Base-by-base conservation (phyloP, 345 rosid species). In the Lepidium didymum region DNA sequence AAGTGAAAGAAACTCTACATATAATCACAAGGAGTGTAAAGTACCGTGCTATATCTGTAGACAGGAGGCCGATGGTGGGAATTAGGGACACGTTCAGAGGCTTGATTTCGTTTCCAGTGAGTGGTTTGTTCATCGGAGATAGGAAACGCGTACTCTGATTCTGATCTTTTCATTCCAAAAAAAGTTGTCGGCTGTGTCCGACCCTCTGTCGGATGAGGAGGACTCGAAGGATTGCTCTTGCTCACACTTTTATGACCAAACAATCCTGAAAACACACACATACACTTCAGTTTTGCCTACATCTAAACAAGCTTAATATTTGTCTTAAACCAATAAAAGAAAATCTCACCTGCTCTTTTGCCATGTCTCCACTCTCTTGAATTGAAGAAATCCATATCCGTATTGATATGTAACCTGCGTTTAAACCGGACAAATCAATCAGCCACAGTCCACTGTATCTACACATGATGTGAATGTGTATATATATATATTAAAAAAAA, bases 151-250 rank as follows among this genome's bases (percentile, higher is more conserved):
- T 41, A 9, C 41, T 49, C 72, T 35, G 72, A 65, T 65, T 65
- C 72, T 0, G 77, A 57, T 34, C 67, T 40, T 65, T 59, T 65
- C 1, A 64, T 73, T 38, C 70, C 57, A 4, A 56, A 58, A 58
- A 4, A 37, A 33, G 65, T 31, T 7, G 38, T 42, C 0, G 58
- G 51, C 35, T 34, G 64, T 36, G 77, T 47, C 10, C 36, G 18
- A 37, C 21, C 65, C 14, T 65, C 38, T 1, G 55, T 0, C 3
- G 19, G 61, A 56, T 73, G 77, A 57, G 67, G 71, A 56, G 77
- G 77, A 67, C 67, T 73, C 2, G 72, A 66, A 34, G 77, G 77
- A 15, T 65, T 73, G 62, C 77, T 73, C 61, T 65, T 73, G 49
- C 72, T 73, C 10, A 53, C 70, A 64, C 29, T 64, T 64, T 29